Conservation (phyloP, 345 rosid genomes). For the Firmiana major region DNA sequence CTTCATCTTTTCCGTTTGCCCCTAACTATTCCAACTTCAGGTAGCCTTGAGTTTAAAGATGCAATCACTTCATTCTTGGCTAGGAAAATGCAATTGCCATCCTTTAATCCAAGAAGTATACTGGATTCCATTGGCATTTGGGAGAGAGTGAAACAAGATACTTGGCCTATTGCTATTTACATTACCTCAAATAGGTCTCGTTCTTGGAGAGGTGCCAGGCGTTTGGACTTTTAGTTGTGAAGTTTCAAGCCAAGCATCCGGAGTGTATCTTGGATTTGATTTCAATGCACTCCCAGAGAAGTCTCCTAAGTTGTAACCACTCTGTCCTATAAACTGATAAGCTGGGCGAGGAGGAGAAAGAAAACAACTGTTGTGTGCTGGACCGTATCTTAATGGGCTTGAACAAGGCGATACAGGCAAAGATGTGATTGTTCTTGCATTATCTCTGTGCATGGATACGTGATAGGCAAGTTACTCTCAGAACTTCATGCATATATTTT, state of each 20-base stretch:
- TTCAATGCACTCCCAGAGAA: slow-evolving; percentile 46
- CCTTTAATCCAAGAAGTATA: not conserved
- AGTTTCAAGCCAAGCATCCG: slow-evolving; percentile 41
- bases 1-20: not conserved
- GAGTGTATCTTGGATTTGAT: slow-evolving; percentile 29
- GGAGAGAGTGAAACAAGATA: not conserved
- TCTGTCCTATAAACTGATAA: slow-evolving; percentile 44
- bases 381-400: slow-evolving; percentile 73
- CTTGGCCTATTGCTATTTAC: slow-evolving; percentile 28
- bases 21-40: not conserved
- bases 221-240: slow-evolving; percentile 42
- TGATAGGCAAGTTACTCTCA: slow-evolving; percentile 1
- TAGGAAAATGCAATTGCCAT: not conserved
- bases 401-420: slow-evolving; percentile 90
- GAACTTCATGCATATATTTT: not conserved
- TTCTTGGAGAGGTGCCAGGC: slow-evolving; percentile 49
- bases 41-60: not conserved
- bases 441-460: slow-evolving; percentile 49
- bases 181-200: slow-evolving; percentile 44
- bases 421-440: slow-evolving; percentile 62
- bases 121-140: slow-evolving; percentile 6
- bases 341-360: slow-evolving; percentile 85
- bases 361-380: slow-evolving; percentile 59
- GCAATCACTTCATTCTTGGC: slow-evolving; percentile 3
- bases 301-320: slow-evolving; percentile 48